A percentile compares a stretch with the other conserved stretches of the same genome.
phyloP scores from a whole-genome alignment of 1,284 basidiomycete genomes.

The Trichosporon ovoides region DNA sequence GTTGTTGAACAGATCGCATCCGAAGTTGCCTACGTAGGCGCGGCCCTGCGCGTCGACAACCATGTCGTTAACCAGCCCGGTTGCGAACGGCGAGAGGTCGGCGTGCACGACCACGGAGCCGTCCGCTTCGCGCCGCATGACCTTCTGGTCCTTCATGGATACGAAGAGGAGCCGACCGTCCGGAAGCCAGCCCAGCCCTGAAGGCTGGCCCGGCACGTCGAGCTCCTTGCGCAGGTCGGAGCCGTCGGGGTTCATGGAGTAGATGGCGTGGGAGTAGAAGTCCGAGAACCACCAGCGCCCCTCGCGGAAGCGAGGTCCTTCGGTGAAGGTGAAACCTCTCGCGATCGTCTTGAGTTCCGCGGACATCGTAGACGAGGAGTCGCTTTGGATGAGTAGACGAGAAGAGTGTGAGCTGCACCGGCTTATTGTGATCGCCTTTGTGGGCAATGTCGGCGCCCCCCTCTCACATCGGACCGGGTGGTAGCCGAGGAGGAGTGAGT shows the following conservation, averaged over 20 bases:
- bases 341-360: conserved; percentile 7
- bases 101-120: not conserved
- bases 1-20: not conserved
- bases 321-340: conserved; percentile 4
- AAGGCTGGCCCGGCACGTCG: conserved; percentile 3
- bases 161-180: conserved; percentile 9
- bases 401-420: too few relatives aligned
- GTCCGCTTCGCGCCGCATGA: conserved; percentile 5
- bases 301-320: conserved; percentile 12
- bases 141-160: conserved; percentile 11
- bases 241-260: conserved; percentile 8
- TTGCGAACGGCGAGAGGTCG: not conserved
- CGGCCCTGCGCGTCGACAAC: conserved; percentile 9
- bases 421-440: too few relatives aligned
- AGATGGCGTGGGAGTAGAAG: conserved; percentile 12
- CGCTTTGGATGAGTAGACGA: too few relatives aligned
- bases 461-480: too few relatives aligned
- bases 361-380: too few relatives aligned
- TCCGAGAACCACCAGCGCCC: conserved; percentile 16
- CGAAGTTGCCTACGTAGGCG: conserved; percentile 4
- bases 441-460: too few relatives aligned
- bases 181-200: conserved; percentile 13
- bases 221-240: conserved; percentile 8
- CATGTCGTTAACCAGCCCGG: conserved; percentile 12
- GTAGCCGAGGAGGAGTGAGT: too few relatives aligned